Evolutionary conservation across 2,329 filamentous ascomycete species (phyloP), one percentile per base, ranked within the genome.

Genomic region (Paraconiothyrium brasiliense): DNA sequence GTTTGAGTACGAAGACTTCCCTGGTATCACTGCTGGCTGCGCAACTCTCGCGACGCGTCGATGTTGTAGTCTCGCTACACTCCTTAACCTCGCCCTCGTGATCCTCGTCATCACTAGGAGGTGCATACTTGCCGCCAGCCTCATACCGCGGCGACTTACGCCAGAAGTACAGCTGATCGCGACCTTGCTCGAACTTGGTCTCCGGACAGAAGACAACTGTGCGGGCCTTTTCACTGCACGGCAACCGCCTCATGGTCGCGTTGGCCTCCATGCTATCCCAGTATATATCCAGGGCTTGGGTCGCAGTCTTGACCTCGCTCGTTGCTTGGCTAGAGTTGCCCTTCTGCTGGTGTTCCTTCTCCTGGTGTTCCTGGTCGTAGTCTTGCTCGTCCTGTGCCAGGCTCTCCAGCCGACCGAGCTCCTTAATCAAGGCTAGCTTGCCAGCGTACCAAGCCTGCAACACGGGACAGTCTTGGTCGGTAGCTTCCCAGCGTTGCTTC

Each of bases 121-220:
- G 43, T 7, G 56, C 66, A 50, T 74, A 72, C 27, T 70, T 72
- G 11, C 72, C 72, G 13, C 72, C 72, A 16, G 71, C 67, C 34
- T 75, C 68, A 39, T 76, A 76, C n/a, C 73, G 70, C 13, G 66
- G 70, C 4, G 70, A 73, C 47, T 63, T 65, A 46, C 66, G 64
- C 54, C 68, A 67, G 24, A 72, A 76, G 58, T 74, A 75, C 13
- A 61, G 61, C 52, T 65, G 58, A 1, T 69, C 66, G 22, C 73
- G 65, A 14, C 72, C 67, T 0, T 61, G 62, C 16, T 63, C 57
- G 27, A 73, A 74, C 20, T 61, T 59, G 2, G 72, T 76, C 30
- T 67, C 66, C 14, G 67, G 54, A 1, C 62, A 50, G 48, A 76
- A 76, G 5, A 30, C 55, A 2, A 76, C 66, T 9, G 52, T 59